phyloP scores from a whole-genome alignment of 75 land plant genomes.

The Cryptomeria japonica region DNA sequence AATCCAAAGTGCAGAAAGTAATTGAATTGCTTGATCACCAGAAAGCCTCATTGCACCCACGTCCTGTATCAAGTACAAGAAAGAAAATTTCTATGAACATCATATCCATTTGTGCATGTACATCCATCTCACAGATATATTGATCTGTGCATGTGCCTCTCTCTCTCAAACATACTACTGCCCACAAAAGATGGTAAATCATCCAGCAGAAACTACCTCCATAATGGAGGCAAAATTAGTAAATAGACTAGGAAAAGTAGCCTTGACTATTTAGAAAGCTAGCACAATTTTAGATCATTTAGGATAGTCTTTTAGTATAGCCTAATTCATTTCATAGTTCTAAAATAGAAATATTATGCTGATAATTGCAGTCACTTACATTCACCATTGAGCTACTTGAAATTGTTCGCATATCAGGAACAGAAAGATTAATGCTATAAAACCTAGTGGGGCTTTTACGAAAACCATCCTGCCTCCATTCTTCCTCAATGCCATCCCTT shows the following conservation, averaged over 20 bases:
- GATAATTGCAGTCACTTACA: conserved; percentile 15
- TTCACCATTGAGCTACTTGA: conserved; percentile 21
- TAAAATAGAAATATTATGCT: not conserved
- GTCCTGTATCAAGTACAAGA: conserved; percentile 51
- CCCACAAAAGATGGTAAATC: not conserved
- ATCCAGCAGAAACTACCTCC: not conserved
- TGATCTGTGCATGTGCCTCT: not conserved
- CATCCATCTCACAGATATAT: not conserved
- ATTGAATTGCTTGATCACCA: conserved; percentile 76
- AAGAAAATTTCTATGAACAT: not conserved
- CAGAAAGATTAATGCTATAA: conserved; percentile 27
- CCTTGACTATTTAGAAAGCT: not conserved
- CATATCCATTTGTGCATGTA: not conserved
- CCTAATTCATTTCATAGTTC: not conserved
- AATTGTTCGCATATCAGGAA: conserved; percentile 35
- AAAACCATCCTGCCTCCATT: conserved; percentile 32
- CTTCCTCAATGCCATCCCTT: conserved; percentile 36
- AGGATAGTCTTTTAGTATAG: not conserved
- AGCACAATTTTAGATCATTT: not conserved
- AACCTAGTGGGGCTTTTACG: conserved; percentile 51
- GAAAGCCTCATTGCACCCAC: conserved; percentile 49
- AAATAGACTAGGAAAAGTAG: not conserved
- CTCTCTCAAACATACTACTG: not conserved
- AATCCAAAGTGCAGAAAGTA: conserved; percentile 81
- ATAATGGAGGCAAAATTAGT: not conserved